phyloP scores from a whole-genome alignment of 2,329 filamentous ascomycete genomes.

The Colletotrichum orchidophilum region DNA sequence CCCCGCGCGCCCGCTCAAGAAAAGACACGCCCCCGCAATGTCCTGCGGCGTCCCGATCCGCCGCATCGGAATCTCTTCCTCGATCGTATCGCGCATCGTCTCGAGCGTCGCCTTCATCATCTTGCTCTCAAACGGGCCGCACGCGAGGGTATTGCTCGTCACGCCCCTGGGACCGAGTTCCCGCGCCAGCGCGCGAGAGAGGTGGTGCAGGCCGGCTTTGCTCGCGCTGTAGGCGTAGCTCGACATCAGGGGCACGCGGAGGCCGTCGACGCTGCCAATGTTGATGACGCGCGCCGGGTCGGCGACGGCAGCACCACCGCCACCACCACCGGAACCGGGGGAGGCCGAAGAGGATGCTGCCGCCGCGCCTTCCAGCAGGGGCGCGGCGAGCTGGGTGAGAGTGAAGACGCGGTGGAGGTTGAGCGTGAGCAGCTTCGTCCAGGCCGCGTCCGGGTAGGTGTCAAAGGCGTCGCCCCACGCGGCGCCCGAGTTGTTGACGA shows the following conservation, averaged over 20 bases:
- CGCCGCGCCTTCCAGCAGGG: slow-evolving; percentile 57
- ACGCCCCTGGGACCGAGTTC: slow-evolving; percentile 68
- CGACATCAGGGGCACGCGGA: slow-evolving; percentile 66
- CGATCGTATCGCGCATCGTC: slow-evolving; percentile 62
- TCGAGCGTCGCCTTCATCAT: slow-evolving; percentile 73
- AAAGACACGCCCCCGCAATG: slow-evolving; percentile 77
- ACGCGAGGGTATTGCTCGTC: slow-evolving; percentile 75
- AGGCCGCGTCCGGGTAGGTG: slow-evolving; percentile 65
- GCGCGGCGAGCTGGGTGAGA: slow-evolving; percentile 69
- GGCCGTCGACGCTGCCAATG: slow-evolving; percentile 71
- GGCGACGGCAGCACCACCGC: slow-evolving; percentile 45
- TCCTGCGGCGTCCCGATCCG: slow-evolving; percentile 75
- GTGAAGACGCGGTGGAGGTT: slow-evolving; percentile 77
- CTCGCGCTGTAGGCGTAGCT: slow-evolving; percentile 69
- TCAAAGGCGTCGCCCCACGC: slow-evolving; percentile 71
- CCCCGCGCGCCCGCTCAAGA: slow-evolving; percentile 73
- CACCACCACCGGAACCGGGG: too few species aligned
- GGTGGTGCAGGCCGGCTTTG: slow-evolving; percentile 73
- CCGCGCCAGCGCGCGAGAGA: slow-evolving; percentile 66
- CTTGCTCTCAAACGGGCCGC: slow-evolving; percentile 75
- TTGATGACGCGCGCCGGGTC: slow-evolving; percentile 70
- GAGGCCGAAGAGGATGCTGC: too few species aligned
- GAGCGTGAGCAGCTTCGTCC: slow-evolving; percentile 68
- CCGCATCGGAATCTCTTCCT: slow-evolving; percentile 68
- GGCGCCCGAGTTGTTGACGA: slow-evolving; percentile 73